Percentiles rank a stretch among this genome's conserved stretches.
These are phyloP conservation scores for Colletotrichum higginsianum DNA, from an alignment of 2,329 filamentous ascomycete species.

Conservation along the genomic window DNA sequence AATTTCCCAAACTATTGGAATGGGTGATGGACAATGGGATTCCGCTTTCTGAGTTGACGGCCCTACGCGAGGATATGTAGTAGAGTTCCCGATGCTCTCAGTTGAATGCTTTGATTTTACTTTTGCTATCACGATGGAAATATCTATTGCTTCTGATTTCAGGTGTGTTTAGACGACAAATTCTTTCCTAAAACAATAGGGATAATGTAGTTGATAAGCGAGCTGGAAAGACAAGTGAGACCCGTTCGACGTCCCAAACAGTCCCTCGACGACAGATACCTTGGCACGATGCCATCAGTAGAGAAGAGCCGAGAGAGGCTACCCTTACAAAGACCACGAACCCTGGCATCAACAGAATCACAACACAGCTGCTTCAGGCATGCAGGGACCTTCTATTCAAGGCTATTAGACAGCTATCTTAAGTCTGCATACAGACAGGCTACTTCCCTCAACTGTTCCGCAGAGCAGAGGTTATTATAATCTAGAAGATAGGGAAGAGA, in stretches of 20 bases:
- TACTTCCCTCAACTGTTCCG: constrained; percentile 18
- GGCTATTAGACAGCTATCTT: constrained; percentile 6
- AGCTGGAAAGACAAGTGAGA: neutral
- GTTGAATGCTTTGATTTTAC: too few species aligned
- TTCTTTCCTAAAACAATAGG: too few species aligned
- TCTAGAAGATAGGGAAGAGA: constrained; percentile 24
- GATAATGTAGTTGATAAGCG: too few species aligned
- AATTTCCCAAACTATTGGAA: constrained; percentile 11
- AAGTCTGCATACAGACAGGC: constrained; percentile 22
- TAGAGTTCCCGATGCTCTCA: too few species aligned
- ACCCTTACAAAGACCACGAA: constrained; percentile 1
- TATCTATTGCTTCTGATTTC: too few species aligned
- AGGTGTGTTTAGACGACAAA: too few species aligned
- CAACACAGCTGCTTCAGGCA: neutral
- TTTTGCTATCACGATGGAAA: too few species aligned
- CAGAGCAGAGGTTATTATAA: constrained; percentile 35
- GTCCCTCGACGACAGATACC: neutral
- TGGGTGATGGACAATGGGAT: constrained; percentile 15
- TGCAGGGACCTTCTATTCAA: neutral
- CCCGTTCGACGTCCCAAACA: neutral
- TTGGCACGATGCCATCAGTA: neutral
- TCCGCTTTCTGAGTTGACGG: too few species aligned
- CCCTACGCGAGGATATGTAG: too few species aligned
- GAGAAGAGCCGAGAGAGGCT: neutral
- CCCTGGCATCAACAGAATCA: neutral